Conservation (phyloP, 2,329 filamentous ascomycete genomes). For the Harringtonia lauricola region DNA sequence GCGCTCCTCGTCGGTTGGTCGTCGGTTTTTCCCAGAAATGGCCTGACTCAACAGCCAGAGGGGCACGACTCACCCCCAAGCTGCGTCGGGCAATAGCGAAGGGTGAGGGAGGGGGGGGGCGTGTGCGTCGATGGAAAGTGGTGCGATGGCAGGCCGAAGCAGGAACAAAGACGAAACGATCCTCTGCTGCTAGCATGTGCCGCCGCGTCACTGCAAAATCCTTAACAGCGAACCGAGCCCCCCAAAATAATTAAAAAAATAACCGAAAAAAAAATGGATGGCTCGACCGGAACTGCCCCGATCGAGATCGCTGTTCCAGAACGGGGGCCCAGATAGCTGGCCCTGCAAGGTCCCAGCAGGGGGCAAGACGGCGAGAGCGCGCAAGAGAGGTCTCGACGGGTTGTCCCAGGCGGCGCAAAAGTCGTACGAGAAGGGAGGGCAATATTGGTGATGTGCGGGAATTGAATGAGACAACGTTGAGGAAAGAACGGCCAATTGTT, state of each 20-base stretch:
- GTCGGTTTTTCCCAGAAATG: slow-evolving; percentile 1
- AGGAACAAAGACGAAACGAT: no score
- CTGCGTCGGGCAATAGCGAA: not conserved
- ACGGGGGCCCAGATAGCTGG: no score
- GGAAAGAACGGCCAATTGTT: slow-evolving; percentile 4
- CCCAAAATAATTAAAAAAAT: no score
- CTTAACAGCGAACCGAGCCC: no score
- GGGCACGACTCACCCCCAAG: not conserved
- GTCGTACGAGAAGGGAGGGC: slow-evolving; percentile 8
- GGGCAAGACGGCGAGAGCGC: not conserved
- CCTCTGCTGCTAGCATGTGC: no score
- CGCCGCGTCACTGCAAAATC: no score
- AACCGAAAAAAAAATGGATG: no score
- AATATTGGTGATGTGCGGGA: slow-evolving; percentile 3
- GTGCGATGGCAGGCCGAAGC: no score
- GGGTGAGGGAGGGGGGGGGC: slow-evolving; percentile 1
- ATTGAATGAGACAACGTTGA: slow-evolving; percentile 1
- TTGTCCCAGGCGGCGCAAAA: slow-evolving; percentile 1
- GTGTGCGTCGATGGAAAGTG: not conserved
- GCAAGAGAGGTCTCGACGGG: no score
- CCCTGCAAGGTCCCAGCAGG: not conserved
- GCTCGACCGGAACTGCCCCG: no score
- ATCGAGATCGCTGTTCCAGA: no score
- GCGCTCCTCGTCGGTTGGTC: no score
- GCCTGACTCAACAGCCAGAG: slow-evolving; percentile 4